These are phyloP conservation scores for Puccinia polysora DNA, from an alignment of 1,284 basidiomycete genomes.

Conservation along the genomic window DNA sequence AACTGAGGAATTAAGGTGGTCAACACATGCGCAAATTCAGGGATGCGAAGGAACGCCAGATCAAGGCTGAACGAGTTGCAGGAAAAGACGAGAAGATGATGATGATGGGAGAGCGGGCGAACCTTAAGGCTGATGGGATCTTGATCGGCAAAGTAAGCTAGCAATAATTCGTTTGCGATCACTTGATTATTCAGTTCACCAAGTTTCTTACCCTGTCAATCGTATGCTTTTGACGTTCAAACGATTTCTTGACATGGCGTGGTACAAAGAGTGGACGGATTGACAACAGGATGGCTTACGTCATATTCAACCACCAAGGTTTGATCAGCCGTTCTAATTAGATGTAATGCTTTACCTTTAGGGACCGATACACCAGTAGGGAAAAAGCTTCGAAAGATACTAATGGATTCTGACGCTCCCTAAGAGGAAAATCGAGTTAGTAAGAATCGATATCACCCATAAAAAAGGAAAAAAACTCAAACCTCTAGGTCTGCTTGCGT, in stretches of 20 bases:
- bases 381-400: conserved; percentile 56
- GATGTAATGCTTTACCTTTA: conserved; percentile 55
- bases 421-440: conserved; percentile 46
- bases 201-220: conserved; percentile 52
- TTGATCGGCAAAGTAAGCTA: conserved; percentile 55
- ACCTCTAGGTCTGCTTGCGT: conserved; percentile 41
- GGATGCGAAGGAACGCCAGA: background rate
- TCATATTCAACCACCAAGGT: conserved; percentile 54
- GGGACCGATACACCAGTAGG: conserved; percentile 54
- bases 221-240: background rate
- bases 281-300: conserved; percentile 46
- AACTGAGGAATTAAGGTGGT: background rate
- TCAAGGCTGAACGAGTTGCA: background rate
- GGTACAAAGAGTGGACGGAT: background rate
- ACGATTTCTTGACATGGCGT: background rate
- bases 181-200: conserved; percentile 53
- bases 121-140: conserved; percentile 53
- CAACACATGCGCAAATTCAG: background rate
- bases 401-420: conserved; percentile 18
- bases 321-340: conserved; percentile 52
- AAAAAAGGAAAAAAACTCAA: background rate
- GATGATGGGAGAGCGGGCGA: background rate
- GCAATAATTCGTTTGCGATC: conserved; percentile 54
- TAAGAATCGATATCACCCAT: background rate
- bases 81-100: background rate